Percentiles rank a stretch among this genome's conserved stretches.
phyloP scores from a whole-genome alignment of 345 rosid genomes.

The Gossypium arboreum region DNA sequence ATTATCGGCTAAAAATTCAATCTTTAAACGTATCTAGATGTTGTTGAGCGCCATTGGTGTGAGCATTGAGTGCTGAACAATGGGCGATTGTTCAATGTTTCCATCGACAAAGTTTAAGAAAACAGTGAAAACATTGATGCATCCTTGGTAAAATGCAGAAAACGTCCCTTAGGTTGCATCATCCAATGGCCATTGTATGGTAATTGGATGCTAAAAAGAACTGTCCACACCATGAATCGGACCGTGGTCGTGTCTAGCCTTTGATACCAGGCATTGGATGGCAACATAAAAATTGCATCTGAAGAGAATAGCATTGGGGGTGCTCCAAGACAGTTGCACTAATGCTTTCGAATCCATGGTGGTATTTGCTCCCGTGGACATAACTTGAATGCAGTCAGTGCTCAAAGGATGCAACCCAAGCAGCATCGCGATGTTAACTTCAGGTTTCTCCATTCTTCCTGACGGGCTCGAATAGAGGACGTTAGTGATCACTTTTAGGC shows the following conservation, averaged over 20 bases:
- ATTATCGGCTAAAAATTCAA: conserved; percentile 43
- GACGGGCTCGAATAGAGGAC: conserved; percentile 88
- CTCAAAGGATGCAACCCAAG: conserved; percentile 93
- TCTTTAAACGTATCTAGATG: too few relatives aligned
- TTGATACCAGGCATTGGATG: conserved; percentile 91
- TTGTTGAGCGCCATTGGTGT: too few relatives aligned
- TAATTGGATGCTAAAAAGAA: conserved; percentile 60
- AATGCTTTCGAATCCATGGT: conserved; percentile 82
- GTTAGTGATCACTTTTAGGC: conserved; percentile 44
- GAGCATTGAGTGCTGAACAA: conserved; percentile 53
- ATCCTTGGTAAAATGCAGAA: conserved; percentile 38
- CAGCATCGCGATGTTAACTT: conserved; percentile 72
- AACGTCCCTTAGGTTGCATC: conserved; percentile 94
- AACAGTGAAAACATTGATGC: conserved; percentile 48
- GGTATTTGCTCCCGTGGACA: conserved; percentile 79
- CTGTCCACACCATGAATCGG: conserved; percentile 68
- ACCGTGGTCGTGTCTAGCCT: conserved; percentile 76
- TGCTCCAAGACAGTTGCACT: conserved; percentile 79
- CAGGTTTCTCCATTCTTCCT: conserved; percentile 88
- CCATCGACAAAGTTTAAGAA: conserved; percentile 72
- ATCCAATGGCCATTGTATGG: conserved; percentile 89
- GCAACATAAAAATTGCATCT: conserved; percentile 30
- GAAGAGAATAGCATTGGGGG: conserved; percentile 56
- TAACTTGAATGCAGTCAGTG: conserved; percentile 66
- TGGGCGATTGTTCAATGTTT: conserved; percentile 91